Base-by-base conservation (phyloP, 208 protist species). In the Leishmania amazonensis region DNA sequence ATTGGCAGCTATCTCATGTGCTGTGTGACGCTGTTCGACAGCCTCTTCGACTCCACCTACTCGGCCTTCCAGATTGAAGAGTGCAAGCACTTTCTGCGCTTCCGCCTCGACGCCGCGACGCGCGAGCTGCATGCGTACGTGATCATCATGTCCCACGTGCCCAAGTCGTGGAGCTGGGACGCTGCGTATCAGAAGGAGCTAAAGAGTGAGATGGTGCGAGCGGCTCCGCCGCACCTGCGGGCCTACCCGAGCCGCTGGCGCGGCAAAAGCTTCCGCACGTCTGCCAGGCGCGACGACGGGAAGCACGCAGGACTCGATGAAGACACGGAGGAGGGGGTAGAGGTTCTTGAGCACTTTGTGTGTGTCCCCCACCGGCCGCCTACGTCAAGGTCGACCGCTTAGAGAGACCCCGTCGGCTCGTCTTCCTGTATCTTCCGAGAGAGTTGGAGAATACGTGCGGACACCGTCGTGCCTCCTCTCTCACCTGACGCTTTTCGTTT, bases 51-150 rank as follows among this genome's bases (percentile, higher is more conserved):
- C 79, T 84, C 84, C 40, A 87, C 89, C 70, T 96, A 96, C 85
- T 95, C 94, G 4, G 91, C 94, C 6, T 97, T 97, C 76, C 94
- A 96, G 79, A 94, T 97, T n/a, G 94, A 97, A 72, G 91, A 95
- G 83, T 97, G 81, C 78, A 97, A 97, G 74, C 86, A 94, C 81
- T 96, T 97, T 74, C 17, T 97, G 53, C 90, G 94, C 47, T 95
- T 96, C 79, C 80, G 83, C 31, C 80, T 97, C 31, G 89, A 94
- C 81, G 79, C 75, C 21, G 45, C 74, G 31, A 94, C 87, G 21
- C 88, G 94, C 57, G 83, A 88, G 82, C 73, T 97, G 70, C 89
- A 94, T 78, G 86, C 51, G 8, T 95, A 93, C 78, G 91, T 97
- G 6, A 78, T 97, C 45, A 85, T 76, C 38, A 87, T 91, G 83